Base-by-base conservation (phyloP, 129 eudicot genomes). In the Calendula officinalis region DNA sequence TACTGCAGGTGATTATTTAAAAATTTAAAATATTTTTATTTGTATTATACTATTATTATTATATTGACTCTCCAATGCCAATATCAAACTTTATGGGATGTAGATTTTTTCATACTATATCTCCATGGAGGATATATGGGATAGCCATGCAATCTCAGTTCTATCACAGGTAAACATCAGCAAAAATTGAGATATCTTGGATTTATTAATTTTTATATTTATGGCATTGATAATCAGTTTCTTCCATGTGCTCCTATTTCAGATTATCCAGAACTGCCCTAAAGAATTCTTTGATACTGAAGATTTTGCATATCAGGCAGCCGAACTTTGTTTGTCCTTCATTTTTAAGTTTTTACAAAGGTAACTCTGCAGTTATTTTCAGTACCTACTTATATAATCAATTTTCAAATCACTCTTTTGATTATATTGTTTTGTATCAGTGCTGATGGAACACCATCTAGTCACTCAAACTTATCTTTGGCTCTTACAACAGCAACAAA, bases 191-290 rank as follows among this genome's bases (percentile, higher is more conserved):
- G 33, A 15, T 49, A 8, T 38, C 59, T 50, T 35, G 68, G 17
- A 48, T 35, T 22, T 36, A 34, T 34, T 48, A 51, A 17, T 39
- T 14, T 49, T 39, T 17, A 27, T 39, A 53, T 46, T 17, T 46
- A 9, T 22, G 30, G 46, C 47, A 35, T 34, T 8, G 41, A 40
- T 55, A 16, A 59, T 55, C 2, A 22, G 62, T 71, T 61, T 51
- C 55, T 53, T 45, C 30, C 30, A 22, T 22, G 30, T 22, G 30
- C 30, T 22, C 30, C 30, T 22, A 22, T 22, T 22, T 22, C 95
- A 92, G 98, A 77, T 92, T 62, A 72, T 92, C 75, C 81, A 88
- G 69, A 83, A 87, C 75, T 92, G 98, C 75, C 98, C 98, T 17
- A 70, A 70, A 60, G 79, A 85, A 22, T 92, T 88, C 72, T 79